A percentile compares a stretch with the other conserved stretches of the same genome.
These are phyloP conservation scores for Rhazya stricta DNA, from an alignment of 257 asterid genomes.

Conservation along the genomic window DNA sequence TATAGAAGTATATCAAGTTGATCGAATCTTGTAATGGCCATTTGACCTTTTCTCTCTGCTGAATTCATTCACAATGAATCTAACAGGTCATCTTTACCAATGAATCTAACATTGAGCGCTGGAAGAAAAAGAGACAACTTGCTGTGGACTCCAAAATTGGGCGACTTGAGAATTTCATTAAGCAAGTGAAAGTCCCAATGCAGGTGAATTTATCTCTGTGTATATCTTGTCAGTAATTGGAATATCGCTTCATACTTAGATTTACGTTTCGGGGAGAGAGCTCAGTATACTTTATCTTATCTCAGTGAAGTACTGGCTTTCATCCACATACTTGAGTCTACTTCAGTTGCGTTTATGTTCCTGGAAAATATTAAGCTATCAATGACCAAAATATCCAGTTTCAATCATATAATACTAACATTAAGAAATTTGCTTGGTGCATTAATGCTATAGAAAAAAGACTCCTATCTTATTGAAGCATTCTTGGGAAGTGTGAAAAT, in stretches of 20 bases:
- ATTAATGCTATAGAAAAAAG: neutral
- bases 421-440: neutral
- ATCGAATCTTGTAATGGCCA: neutral
- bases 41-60: neutral
- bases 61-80: neutral
- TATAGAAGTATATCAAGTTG: neutral
- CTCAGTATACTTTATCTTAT: too few relatives aligned
- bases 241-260: neutral
- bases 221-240: neutral
- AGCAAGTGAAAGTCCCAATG: conserved; percentile 74
- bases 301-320: neutral
- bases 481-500: neutral
- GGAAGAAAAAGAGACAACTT: conserved; percentile 92
- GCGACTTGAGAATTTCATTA: conserved; percentile 71
- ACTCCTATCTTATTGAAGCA: neutral
- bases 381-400: neutral
- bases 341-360: neutral
- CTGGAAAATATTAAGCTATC: neutral
- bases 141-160: conserved; percentile 97
- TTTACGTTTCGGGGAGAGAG: neutral
- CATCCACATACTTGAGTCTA: neutral
- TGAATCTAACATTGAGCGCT: conserved; percentile 89
- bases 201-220: conserved; percentile 48
- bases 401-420: neutral
- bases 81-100: conserved; percentile 85